Evolutionary conservation across 2,329 filamentous ascomycete species (phyloP).

Genomic region (Rhynchosporium graminicola): DNA sequence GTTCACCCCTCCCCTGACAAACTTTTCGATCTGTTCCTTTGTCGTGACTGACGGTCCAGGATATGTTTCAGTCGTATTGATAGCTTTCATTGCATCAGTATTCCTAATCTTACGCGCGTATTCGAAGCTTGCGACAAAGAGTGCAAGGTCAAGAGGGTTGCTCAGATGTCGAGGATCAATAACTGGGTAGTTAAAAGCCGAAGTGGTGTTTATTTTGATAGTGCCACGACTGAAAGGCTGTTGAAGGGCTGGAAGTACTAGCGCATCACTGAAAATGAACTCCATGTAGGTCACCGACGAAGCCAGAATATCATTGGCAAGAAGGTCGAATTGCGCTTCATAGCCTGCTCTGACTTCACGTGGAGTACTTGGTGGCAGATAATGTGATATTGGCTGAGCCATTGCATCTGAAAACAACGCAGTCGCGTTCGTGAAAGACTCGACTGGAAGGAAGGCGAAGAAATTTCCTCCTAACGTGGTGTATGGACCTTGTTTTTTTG

Average conservation of each 20-base stretch:
- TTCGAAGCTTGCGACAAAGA: constrained; percentile 38
- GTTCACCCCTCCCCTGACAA: constrained; percentile 31
- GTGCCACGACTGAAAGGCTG: constrained; percentile 25
- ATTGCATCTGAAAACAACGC: constrained; percentile 10
- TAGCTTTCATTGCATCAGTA: constrained; percentile 35
- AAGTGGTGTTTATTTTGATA: constrained; percentile 24
- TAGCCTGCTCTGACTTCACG: constrained; percentile 18
- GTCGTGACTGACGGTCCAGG: constrained; percentile 36
- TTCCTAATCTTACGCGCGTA: constrained; percentile 18
- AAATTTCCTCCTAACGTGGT: constrained; percentile 21
- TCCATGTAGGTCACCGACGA: constrained; percentile 12
- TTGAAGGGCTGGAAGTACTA: constrained; percentile 18
- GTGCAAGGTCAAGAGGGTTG: constrained; percentile 38
- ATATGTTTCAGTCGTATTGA: constrained; percentile 38
- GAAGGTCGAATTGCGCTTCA: constrained; percentile 17
- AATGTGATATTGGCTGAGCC: constrained; percentile 15
- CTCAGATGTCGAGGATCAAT: constrained; percentile 41
- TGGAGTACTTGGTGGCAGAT: constrained; percentile 16
- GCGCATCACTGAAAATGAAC: constrained; percentile 20
- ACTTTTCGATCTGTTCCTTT: constrained; percentile 33
- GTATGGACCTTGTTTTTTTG: constrained; percentile 21
- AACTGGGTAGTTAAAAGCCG: constrained; percentile 37
- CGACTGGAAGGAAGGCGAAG: constrained; percentile 22
- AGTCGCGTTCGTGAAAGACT: constrained; percentile 14
- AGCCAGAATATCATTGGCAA: constrained; percentile 1